Base-by-base conservation (phyloP, 768 basidiomycete genomes). In the Tubosaeta sp. region DNA sequence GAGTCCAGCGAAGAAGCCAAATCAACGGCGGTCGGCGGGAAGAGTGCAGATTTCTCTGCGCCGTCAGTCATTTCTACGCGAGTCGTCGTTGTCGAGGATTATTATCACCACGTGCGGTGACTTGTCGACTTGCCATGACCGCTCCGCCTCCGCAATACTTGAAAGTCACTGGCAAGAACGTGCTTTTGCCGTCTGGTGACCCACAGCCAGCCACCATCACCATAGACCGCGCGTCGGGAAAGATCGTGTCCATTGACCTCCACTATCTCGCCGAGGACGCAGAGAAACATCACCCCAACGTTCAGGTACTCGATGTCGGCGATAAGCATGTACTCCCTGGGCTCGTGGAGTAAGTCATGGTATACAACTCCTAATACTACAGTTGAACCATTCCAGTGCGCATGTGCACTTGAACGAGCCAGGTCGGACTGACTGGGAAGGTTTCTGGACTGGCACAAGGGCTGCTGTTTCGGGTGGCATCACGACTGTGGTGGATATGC, bases 401-500 rank as follows among this genome's bases (percentile, higher is more conserved):
- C 91, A 97, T 63, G 94, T 95, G 25, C 94, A 97, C 70, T 79
- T 95, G 50, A 95, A 95, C 69, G 91, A 95, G 62, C 94, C 93
- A 8, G 94, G 94, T 12, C 83, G 94, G 25, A 91, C 91, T 3
- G 84, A 87, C 53, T 97, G 94, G 94, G 94, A 97, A 65, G 94
- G 94, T 0, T 95, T 97, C 66, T 81, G 78, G 72, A 90, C 91
- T 0, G 94, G 92, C n/a, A 95, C 94, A 1, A 73, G 76, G 50
- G 95, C 95, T 17, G 95, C 95, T 1, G 83, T 85, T 2, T 88
- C 92, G 1, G 95, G 95, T 19, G 97, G 95, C 7, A 83, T 97
- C n/a, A 97, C 95, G 8, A 91, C 92, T 6, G 74, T 98, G 19
- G 86, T 97, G 31, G 97, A 98, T 71, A 99, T 98, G 95, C 97